Base-by-base conservation (phyloP, 768 basidiomycete species). In the Brasilioporus rufonigricans region DNA sequence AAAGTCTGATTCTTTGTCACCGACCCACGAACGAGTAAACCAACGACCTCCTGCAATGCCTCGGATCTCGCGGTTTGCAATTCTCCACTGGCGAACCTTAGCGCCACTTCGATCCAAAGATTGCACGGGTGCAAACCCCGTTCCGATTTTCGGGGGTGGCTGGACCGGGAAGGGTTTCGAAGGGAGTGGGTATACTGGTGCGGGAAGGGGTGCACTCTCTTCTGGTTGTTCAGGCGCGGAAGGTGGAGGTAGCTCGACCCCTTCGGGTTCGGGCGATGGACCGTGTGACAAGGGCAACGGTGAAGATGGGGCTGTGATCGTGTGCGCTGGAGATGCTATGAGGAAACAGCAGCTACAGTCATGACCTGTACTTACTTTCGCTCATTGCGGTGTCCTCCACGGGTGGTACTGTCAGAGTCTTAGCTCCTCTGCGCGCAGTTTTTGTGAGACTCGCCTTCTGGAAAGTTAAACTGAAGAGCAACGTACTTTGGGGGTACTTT, bases 111-210 rank as follows among this genome's bases (percentile, higher is more conserved):
- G 85, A 65, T 91, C 90, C 24, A 92, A 75, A 40, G 86, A 77
- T 36, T 87, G 68, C 27, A 79, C 67, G 0, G 87, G 83, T 13
- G 89, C 87, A 59, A 87, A 85, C 12, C 89, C 87, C 7, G 86
- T 79, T 18, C 76, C 74, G n/a, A 91, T 85, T 73, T 91, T 91
- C 0, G 81, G 82, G 2, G 89, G 84, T 29, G 83, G 85, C 61
- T 89, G 88, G 13, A 92, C 90, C 0, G 87, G 84, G 73, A 91
- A 91, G 1, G 89, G 88, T 69, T 87, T 90, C n/a, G 84, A 80
- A 13, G 90, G 89, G 23, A 91, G 79, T 1, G 90, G 87, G 58
- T 91, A 92, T 27, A 85, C 71, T 4, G 90, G 90, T 3, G 87
- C 2, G 27, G 64, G 65, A 36, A 64, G 76, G 1, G 89, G 80